Conservation (phyloP, 2,329 filamentous ascomycete species). For the Triangularia setosa region DNA sequence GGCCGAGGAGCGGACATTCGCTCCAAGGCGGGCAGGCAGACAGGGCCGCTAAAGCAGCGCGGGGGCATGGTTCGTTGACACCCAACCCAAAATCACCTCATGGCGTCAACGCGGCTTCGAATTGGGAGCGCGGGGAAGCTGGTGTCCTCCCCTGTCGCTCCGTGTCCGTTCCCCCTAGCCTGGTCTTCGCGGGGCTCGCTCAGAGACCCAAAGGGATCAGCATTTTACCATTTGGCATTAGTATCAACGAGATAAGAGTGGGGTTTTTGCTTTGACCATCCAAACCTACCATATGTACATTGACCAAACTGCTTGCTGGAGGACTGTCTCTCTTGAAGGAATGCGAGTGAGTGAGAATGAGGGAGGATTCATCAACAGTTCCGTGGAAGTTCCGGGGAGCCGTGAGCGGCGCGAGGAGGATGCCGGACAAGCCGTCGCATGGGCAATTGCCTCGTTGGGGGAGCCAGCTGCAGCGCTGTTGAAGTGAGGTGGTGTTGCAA, state of each 20-base stretch:
- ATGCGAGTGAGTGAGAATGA: neutral
- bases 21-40: neutral
- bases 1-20: neutral
- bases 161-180: neutral
- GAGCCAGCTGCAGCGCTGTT: too few species aligned
- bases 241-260: neutral
- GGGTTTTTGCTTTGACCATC: neutral
- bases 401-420: neutral
- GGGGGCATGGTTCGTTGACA: neutral
- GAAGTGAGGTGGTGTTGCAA: neutral
- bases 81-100: conserved; percentile 13
- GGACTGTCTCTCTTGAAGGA: neutral
- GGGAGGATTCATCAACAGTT: neutral
- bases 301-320: too few species aligned
- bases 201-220: neutral
- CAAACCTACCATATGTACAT: too few species aligned
- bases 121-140: conserved; percentile 2
- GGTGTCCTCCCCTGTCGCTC: neutral
- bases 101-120: neutral
- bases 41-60: neutral
- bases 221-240: neutral
- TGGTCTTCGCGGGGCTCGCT: neutral
- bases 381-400: neutral
- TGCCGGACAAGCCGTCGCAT: neutral
- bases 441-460: conserved; percentile 3